phyloP scores from a whole-genome alignment of 257 asterid species.

The Parsonsia alboflavescens region DNA sequence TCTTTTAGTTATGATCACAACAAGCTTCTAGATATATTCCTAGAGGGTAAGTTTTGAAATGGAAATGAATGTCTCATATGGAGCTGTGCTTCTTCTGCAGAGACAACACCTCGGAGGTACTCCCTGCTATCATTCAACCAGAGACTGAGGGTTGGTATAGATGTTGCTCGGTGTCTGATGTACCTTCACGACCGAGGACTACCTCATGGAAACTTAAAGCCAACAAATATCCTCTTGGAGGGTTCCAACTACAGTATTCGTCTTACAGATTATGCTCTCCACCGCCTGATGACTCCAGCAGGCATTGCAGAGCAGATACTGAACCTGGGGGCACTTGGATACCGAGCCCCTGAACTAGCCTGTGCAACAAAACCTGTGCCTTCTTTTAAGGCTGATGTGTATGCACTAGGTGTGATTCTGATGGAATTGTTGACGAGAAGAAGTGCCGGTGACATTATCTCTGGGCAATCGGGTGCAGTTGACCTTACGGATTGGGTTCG shows the following conservation, averaged over 20 bases:
- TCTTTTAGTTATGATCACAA: not conserved
- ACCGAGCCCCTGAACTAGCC: constrained; percentile 89
- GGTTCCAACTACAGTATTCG: constrained; percentile 52
- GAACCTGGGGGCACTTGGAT: constrained; percentile 87
- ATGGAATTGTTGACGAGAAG: constrained; percentile 91
- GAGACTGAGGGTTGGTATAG: constrained; percentile 71
- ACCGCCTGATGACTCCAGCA: constrained; percentile 82
- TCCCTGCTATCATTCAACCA: constrained; percentile 73
- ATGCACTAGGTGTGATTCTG: constrained; percentile 87
- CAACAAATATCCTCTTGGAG: constrained; percentile 72
- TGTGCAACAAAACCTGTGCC: constrained; percentile 60
- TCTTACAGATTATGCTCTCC: constrained; percentile 85
- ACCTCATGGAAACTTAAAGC: constrained; percentile 94
- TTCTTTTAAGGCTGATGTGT: constrained; percentile 82
- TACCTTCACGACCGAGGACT: constrained; percentile 80
- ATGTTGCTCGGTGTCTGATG: constrained; percentile 66
- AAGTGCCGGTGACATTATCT: constrained; percentile 96
- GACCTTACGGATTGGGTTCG: constrained; percentile 97
- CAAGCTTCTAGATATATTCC: not conserved
- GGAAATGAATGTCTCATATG: not conserved
- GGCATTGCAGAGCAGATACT: constrained; percentile 90
- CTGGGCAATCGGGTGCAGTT: constrained; percentile 90
- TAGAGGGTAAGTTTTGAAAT: constrained; percentile 2
- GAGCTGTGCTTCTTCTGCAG: constrained; percentile 37
- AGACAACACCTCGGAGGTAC: constrained; percentile 86